Conservation (phyloP, 129 eudicot genomes). For the Centrapalus pauciflorus region DNA sequence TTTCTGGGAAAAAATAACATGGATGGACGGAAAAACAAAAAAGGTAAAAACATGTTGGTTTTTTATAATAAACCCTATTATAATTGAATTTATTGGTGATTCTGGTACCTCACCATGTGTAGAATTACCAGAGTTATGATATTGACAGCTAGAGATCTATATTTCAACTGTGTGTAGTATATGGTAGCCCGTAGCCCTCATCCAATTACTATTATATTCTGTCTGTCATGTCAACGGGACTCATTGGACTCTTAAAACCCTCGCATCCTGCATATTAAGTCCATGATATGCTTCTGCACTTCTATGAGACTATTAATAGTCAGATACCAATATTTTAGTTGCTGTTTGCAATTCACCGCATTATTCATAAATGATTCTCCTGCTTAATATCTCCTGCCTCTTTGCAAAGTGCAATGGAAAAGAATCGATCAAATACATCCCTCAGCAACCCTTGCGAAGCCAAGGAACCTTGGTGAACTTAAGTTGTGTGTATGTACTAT, state of each 20-base stretch:
- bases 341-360: not conserved
- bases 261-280: not conserved
- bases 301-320: no score
- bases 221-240: not conserved
- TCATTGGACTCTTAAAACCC: not conserved
- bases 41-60: no score
- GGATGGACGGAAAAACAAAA: no score
- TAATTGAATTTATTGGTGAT: not conserved
- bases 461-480: not conserved
- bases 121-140: not conserved
- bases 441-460: not conserved
- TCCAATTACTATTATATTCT: not conserved
- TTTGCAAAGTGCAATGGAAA: not conserved
- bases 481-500: not conserved
- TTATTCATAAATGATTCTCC: not conserved
- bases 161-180: not conserved
- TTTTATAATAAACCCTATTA: no score
- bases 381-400: not conserved
- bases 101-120: not conserved
- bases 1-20: no score
- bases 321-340: not conserved
- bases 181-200: not conserved
- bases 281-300: slow-evolving; percentile 1
- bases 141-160: not conserved
- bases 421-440: no score